Percentiles rank a stretch among this genome's conserved stretches.
Evolutionary conservation across 768 basidiomycete species (phyloP).

Genomic region (Auricularia sp.): DNA sequence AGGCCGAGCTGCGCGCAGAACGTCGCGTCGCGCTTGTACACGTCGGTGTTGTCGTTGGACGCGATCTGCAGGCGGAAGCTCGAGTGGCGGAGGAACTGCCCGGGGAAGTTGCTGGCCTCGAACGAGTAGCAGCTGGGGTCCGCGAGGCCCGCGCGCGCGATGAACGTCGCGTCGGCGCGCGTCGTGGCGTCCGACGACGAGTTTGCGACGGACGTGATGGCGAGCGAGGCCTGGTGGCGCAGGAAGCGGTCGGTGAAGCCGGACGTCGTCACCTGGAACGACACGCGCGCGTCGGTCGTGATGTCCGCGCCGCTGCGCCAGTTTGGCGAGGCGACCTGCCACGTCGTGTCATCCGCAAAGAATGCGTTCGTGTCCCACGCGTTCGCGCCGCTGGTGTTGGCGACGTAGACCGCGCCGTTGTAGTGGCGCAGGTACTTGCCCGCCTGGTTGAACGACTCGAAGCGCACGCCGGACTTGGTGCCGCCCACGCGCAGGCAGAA

Average conservation of each 20-base stretch:
- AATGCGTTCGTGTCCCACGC: neutral
- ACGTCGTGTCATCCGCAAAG: neutral
- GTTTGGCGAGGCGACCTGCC: neutral
- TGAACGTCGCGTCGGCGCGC: neutral
- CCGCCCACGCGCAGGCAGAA: neutral
- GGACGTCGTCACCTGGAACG: neutral
- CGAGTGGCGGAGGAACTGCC: too few species aligned
- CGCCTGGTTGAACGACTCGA: neutral
- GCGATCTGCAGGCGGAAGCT: too few species aligned
- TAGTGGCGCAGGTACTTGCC: neutral
- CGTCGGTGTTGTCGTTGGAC: too few species aligned
- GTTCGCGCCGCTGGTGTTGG: neutral
- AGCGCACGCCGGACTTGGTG: neutral
- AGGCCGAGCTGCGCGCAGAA: neutral
- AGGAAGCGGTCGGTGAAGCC: neutral
- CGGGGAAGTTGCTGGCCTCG: too few species aligned
- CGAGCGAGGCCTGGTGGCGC: neutral
- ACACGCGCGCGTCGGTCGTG: neutral
- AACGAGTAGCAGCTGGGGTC: too few species aligned
- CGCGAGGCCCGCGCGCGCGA: neutral
- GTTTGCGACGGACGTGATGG: neutral
- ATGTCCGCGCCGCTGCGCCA: slow-evolving; percentile 2
- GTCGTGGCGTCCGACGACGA: neutral
- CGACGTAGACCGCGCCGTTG: neutral
- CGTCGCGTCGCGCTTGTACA: too few species aligned